Evolutionary conservation across 306 rosid species (phyloP).

Genomic region (Vicia faba): DNA sequence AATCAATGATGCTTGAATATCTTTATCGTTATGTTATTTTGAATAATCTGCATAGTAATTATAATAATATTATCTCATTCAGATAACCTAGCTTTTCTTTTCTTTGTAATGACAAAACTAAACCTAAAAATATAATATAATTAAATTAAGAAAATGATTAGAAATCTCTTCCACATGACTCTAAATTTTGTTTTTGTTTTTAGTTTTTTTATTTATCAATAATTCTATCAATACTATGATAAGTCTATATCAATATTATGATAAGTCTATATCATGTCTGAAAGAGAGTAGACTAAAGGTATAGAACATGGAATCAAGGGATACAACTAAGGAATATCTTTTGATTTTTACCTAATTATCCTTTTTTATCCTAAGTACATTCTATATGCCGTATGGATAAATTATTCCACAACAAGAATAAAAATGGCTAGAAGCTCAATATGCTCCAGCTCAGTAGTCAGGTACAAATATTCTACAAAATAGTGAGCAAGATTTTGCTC

Average conservation of each 20-base stretch:
- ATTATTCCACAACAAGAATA: slow-evolving; percentile 10
- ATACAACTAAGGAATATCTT: neutral
- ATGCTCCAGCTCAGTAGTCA: slow-evolving; percentile 9
- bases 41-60: neutral
- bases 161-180: neutral
- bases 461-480: slow-evolving; percentile 3
- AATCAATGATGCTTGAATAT: neutral
- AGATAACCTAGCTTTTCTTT: neutral
- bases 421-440: neutral
- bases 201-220: neutral
- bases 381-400: slow-evolving; percentile 16
- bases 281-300: slow-evolving; percentile 59
- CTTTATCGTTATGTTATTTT: neutral
- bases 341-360: neutral
- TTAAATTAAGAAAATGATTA: neutral
- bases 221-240: slow-evolving; percentile 35
- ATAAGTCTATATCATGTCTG: slow-evolving; percentile 44
- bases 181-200: neutral
- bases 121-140: neutral
- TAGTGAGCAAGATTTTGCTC: neutral
- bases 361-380: slow-evolving; percentile 14
- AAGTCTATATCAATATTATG: slow-evolving; percentile 40
- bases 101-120: neutral
- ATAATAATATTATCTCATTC: neutral
- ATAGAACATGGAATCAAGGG: slow-evolving; percentile 47